Evolutionary conservation across 306 rosid species (phyloP), one percentile per base, ranked within the genome.

Genomic region (Prunus davidiana): DNA sequence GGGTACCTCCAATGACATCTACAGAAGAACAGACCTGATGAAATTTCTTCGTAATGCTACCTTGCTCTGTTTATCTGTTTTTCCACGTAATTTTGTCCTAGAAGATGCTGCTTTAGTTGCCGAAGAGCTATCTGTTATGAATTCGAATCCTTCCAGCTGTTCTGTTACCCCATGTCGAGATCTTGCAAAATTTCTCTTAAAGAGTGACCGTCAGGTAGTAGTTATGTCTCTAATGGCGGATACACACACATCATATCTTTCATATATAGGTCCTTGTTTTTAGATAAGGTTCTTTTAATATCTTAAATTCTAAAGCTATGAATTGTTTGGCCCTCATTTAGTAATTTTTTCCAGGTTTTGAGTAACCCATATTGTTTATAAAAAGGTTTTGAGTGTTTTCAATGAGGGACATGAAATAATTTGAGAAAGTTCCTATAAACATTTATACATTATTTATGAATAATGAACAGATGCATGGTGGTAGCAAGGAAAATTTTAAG

Each of bases 71-170:
- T 85, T 94, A 76, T 86, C 87, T 51, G 85, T 73, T 82, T 92
- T 95, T 72, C 97, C 93, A 1, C 98, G 96, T 47, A 89, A 92
- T 85, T 80, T 89, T 84, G 73, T 86, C 68, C 76, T 92, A 76
- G 96, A 92, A 86, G 98, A 94, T 74, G 96, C 96, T 70, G 85
- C 86, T 77, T 91, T 94, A 73, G 84, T 90, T 76, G 88, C 93
- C 57, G 96, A 95, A 85, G 97, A 95, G 87, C 85, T 92, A 72
- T 88, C 75, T 82, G 86, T 72, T 81, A 80, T 77, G 62, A 85
- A 88, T 81, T 77, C 80, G 79, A 87, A 88, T 72, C 80, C 95
- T 84, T 80, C 78, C 64, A 78, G 74, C 83, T 65, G 71, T 75
- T 54, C 84, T 77, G 92, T 75, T 82, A 92, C 97, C 30, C 97